Base-by-base conservation (phyloP, 768 basidiomycete species). In the Lactifluus subvellereus region DNA sequence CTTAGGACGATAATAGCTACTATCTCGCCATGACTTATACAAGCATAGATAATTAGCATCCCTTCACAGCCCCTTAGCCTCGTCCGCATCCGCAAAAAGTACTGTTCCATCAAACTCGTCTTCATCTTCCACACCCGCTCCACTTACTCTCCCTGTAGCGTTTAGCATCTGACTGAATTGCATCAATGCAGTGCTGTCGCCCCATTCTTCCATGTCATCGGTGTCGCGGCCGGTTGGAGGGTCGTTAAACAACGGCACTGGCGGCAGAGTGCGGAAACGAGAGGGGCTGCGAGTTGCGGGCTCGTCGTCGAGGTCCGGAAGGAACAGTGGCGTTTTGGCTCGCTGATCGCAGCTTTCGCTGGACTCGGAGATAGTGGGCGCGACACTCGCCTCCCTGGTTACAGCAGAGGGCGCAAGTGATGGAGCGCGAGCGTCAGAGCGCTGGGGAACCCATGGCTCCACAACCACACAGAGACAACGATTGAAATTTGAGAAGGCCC, bases 61-160 rank as follows among this genome's bases (percentile, higher is more conserved):
- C 47, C 38, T 22, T 70, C 57, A 83, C 64, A 88, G 71, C 68
- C 87, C 86, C 70, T 78, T 81, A 35, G 77, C 75, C 75, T 93
- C 90, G 69, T 93, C 91, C 38, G 91, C 91, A 72, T 94, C 91
- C 11, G 87, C 90, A 65, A 90, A 88, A 47, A 91, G 82, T 45
- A 85, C 80, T 13, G 81, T 82, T 42, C 84, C 85, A 61, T 90
- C 89, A 69, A 87, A 81, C 48, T 88, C 89, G 48, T 91, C 88
- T 33, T 88, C 88, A 58, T 91, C 88, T 27, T 87, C 84, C 10
- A 77, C 79, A n/a, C 79, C 80, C 1, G 82, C 82, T n/a, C 81
- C 77, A 58, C 80, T 77, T 65, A 79, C 76, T 50, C 83, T 82
- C 16, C 84, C 84, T 14, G 79, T 77, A 43, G 80, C 75, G 64